These are phyloP conservation scores for Fusarium domesticum DNA, from an alignment of 2,329 filamentous ascomycete genomes.

Conservation along the genomic window DNA sequence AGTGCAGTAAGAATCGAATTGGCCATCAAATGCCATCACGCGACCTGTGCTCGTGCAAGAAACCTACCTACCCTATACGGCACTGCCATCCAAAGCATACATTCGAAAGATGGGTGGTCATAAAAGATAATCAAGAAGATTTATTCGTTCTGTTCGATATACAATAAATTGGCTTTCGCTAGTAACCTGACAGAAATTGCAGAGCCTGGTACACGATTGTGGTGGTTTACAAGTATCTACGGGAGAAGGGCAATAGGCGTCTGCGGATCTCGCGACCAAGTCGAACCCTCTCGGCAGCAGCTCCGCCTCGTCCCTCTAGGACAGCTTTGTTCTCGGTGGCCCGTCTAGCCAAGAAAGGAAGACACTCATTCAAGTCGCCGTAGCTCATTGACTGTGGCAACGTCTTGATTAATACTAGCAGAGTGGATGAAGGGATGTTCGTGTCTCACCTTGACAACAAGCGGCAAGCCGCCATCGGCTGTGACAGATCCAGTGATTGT, in stretches of 20 bases:
- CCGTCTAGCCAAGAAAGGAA: conserved; percentile 13
- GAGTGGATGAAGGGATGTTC: neutral
- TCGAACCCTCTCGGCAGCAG: conserved; percentile 12
- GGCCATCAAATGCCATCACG: too few relatives aligned
- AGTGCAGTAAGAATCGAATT: too few relatives aligned
- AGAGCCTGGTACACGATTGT: too few relatives aligned
- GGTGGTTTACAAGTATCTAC: too few relatives aligned
- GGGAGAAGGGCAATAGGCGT: conserved; percentile 3
- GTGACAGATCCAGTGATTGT: conserved; percentile 11
- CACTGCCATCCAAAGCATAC: too few relatives aligned
- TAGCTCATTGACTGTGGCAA: conserved; percentile 16
- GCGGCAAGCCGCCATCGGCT: conserved; percentile 6
- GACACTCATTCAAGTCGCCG: conserved; percentile 17
- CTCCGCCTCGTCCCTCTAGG: conserved; percentile 17
- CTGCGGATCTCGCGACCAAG: conserved; percentile 12
- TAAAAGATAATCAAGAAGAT: too few relatives aligned
- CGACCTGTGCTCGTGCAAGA: too few relatives aligned
- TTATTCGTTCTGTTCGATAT: too few relatives aligned
- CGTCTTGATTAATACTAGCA: neutral
- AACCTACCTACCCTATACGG: too few relatives aligned
- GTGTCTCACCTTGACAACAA: conserved; percentile 17
- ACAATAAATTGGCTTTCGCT: too few relatives aligned
- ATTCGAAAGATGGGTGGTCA: too few relatives aligned
- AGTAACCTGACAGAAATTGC: too few relatives aligned
- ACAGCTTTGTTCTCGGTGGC: conserved; percentile 19